phyloP scores from a whole-genome alignment of 176 grass and related monocot species.

The Carex cristatella region DNA sequence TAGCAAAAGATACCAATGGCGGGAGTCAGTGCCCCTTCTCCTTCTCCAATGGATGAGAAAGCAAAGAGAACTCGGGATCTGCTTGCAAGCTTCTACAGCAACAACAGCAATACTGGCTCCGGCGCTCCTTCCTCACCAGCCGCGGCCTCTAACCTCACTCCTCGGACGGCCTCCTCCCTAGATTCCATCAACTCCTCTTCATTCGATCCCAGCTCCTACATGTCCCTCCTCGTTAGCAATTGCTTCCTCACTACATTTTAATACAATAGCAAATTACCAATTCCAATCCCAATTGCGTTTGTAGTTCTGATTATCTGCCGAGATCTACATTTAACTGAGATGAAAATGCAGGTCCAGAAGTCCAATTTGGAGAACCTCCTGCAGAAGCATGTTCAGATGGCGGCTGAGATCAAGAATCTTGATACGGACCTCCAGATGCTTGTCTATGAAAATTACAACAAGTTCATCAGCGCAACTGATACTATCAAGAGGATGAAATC shows the following conservation, averaged over 20 bases:
- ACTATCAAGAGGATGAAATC: conserved; percentile 99
- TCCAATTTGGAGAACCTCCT: conserved; percentile 87
- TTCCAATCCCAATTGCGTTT: neutral
- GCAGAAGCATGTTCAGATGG: conserved; percentile 96
- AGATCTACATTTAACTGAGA: conserved; percentile 5
- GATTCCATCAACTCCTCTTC: conserved; percentile 85
- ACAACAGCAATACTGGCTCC: conserved; percentile 38
- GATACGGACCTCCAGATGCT: conserved; percentile 99
- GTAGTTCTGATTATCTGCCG: neutral
- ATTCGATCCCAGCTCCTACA: conserved; percentile 84
- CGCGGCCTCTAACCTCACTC: conserved; percentile 17
- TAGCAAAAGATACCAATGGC: neutral
- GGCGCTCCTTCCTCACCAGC: conserved; percentile 15
- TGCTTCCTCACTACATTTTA: conserved; percentile 2
- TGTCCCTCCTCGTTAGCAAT: conserved; percentile 72
- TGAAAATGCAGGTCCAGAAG: conserved; percentile 68
- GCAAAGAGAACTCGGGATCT: conserved; percentile 88
- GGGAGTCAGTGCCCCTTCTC: neutral
- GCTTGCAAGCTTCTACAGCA: conserved; percentile 88
- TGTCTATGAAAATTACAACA: conserved; percentile 99
- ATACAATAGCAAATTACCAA: neutral
- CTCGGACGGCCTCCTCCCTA: conserved; percentile 39
- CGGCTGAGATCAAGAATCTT: conserved; percentile 98
- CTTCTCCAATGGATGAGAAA: conserved; percentile 68
- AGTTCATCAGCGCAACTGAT: conserved; percentile 94